These are phyloP conservation scores for Neotropicomus parvogracilis DNA, from an alignment of 1,284 basidiomycete species.

Conservation along the genomic window DNA sequence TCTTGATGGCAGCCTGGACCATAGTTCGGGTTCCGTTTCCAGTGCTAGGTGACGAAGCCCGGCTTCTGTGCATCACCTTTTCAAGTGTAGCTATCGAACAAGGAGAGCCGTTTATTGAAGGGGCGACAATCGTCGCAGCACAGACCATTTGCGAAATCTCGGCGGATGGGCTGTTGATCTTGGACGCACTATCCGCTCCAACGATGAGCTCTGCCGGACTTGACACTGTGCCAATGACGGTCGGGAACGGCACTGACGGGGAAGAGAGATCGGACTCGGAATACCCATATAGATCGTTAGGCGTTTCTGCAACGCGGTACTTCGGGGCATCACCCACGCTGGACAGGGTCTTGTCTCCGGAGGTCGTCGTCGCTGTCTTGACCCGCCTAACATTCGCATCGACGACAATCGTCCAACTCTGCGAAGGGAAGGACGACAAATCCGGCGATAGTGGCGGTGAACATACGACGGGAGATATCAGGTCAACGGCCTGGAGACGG, in stretches of 20 bases:
- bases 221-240: not conserved
- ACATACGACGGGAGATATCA: not conserved
- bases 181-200: not conserved
- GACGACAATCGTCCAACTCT: conserved; percentile 4
- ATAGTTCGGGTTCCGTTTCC: not conserved
- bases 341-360: not conserved
- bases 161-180: no score
- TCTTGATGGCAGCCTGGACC: not conserved
- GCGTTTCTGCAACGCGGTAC: not conserved
- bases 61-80: not conserved
- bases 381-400: not conserved
- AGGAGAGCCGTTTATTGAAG: no score
- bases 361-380: not conserved
- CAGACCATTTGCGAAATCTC: no score
- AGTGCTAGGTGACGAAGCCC: not conserved
- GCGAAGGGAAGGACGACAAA: conserved; percentile 7
- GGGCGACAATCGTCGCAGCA: no score
- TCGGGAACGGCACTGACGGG: not conserved
- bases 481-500: not conserved
- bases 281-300: not conserved
- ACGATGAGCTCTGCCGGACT: not conserved
- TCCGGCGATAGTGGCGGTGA: not conserved
- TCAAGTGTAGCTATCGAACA: not conserved
- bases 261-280: not conserved
- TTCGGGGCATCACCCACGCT: not conserved